These are phyloP conservation scores for Salix caprea DNA, from an alignment of 345 rosid species.

Conservation along the genomic window DNA sequence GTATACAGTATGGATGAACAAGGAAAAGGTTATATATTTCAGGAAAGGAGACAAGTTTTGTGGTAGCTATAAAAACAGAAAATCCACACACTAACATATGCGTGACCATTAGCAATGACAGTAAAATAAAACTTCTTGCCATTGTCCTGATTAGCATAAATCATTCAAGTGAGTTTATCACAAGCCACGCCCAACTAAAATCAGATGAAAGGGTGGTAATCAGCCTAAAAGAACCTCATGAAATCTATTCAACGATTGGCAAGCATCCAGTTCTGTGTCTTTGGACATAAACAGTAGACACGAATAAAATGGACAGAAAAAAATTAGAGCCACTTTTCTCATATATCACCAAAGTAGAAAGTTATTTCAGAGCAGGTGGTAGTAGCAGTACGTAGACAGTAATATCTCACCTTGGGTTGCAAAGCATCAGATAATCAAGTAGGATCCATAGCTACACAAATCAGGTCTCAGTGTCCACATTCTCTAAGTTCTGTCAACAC, in stretches of 20 bases:
- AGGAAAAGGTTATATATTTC: background rate
- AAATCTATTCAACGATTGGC: background rate
- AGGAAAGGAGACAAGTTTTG: background rate
- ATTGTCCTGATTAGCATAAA: background rate
- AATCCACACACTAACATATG: background rate
- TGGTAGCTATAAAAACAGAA: background rate
- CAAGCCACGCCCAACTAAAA: background rate
- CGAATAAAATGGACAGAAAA: background rate
- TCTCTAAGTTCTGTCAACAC: constrained; percentile 62
- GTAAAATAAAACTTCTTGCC: background rate
- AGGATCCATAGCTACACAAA: constrained; percentile 55
- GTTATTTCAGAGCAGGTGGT: background rate
- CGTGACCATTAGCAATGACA: background rate
- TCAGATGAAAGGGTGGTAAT: background rate
- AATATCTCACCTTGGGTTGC: background rate
- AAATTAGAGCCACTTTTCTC: background rate
- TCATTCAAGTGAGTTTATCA: background rate
- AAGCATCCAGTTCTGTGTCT: background rate
- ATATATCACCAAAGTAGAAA: background rate
- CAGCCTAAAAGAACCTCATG: background rate
- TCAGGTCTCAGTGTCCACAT: constrained; percentile 58
- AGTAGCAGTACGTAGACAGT: background rate
- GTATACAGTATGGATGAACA: background rate
- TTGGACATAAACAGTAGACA: background rate
- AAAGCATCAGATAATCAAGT: background rate